Evolutionary conservation across 495 filamentous ascomycete genomes (phyloP).

Genomic region (Sabuloglossum arenarium): DNA sequence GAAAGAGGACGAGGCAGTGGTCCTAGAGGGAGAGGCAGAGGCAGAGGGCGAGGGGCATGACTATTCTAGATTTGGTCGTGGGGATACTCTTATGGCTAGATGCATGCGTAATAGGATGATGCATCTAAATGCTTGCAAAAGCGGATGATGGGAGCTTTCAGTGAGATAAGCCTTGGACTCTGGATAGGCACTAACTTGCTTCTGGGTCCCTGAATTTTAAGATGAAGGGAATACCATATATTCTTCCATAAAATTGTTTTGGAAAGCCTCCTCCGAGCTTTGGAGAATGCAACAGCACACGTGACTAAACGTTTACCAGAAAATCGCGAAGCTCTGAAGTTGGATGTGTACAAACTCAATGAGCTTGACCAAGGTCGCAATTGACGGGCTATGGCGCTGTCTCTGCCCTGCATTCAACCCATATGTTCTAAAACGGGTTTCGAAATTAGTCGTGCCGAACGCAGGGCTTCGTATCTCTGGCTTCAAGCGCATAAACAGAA

Average conservation of each 20-base stretch:
- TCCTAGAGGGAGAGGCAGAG: conserved; percentile 32
- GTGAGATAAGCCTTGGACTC: neutral
- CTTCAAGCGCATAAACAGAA: neutral
- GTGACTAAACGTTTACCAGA: neutral
- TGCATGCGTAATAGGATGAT: neutral
- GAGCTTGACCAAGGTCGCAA: neutral
- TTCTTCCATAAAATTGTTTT: too few relatives aligned
- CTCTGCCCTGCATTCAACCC: conserved; percentile 15
- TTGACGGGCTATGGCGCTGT: conserved; percentile 19
- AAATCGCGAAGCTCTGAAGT: neutral
- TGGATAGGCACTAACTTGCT: too few relatives aligned
- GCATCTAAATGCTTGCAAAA: neutral
- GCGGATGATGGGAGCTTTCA: neutral
- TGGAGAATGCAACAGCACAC: too few relatives aligned
- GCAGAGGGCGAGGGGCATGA: conserved; percentile 21
- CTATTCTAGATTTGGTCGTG: neutral
- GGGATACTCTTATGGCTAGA: neutral
- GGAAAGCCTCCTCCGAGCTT: too few relatives aligned
- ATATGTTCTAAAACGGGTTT: neutral
- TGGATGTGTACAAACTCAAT: neutral
- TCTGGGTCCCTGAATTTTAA: too few relatives aligned
- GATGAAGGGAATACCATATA: too few relatives aligned
- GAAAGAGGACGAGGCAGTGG: conserved; percentile 27
- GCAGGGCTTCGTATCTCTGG: neutral
- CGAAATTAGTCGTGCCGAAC: neutral